Percentiles rank a stretch among this genome's conserved stretches.
Evolutionary conservation across 257 asterid genomes (phyloP).

Genomic region (Solanum arcanum): DNA sequence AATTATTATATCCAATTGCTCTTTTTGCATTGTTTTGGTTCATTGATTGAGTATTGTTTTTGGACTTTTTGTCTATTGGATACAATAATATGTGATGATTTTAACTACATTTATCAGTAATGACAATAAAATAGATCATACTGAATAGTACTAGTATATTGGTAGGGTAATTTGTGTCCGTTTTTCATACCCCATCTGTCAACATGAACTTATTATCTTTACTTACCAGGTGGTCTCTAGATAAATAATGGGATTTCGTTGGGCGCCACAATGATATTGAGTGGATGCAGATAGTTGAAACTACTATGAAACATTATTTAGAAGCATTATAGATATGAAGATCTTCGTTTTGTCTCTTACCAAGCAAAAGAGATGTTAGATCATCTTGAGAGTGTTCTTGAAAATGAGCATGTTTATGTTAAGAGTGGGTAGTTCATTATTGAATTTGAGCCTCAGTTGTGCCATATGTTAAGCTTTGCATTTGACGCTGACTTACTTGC

Average conservation of each 20-base stretch:
- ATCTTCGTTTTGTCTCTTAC: slow-evolving; percentile 34
- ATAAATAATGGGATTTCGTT: no score
- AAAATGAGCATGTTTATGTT: slow-evolving; percentile 31
- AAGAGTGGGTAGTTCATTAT: slow-evolving; percentile 34
- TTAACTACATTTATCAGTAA: background rate
- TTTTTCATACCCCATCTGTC: no score
- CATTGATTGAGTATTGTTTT: background rate
- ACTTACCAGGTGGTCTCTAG: no score
- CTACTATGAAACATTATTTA: no score
- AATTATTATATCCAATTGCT: background rate
- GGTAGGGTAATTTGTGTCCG: background rate
- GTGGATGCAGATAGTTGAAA: no score
- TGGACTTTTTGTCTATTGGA: background rate
- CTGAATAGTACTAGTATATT: background rate
- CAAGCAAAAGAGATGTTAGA: slow-evolving; percentile 42
- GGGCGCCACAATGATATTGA: no score
- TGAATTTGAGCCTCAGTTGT: slow-evolving; percentile 38
- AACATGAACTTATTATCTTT: no score
- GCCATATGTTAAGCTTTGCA: background rate
- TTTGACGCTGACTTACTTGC: slow-evolving; percentile 53
- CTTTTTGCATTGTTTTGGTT: background rate
- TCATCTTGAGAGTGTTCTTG: slow-evolving; percentile 40
- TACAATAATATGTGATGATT: background rate
- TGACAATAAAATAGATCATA: background rate
- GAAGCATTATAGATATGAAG: slow-evolving; percentile 32